Percentiles rank a stretch among this genome's conserved stretches.
These are phyloP conservation scores for Trifolium pratense DNA, from an alignment of 306 rosid species.

Conservation along the genomic window DNA sequence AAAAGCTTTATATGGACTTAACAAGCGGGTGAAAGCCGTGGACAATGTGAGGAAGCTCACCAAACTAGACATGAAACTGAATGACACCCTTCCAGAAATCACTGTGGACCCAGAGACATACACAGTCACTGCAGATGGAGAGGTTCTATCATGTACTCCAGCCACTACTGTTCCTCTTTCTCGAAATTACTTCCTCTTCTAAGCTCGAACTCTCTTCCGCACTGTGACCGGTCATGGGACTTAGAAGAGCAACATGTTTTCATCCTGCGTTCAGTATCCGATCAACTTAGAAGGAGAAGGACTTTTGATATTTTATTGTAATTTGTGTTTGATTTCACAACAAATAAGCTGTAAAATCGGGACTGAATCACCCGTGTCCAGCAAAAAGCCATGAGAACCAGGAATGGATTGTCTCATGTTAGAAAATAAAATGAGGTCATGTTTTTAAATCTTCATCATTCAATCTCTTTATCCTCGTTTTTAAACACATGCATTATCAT, in stretches of 20 bases:
- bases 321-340: neutral
- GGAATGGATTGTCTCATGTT: neutral
- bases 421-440: neutral
- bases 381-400: neutral
- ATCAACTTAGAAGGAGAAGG: neutral
- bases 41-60: slow-evolving; percentile 67
- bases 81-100: slow-evolving; percentile 77
- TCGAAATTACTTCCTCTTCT: slow-evolving; percentile 83
- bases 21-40: slow-evolving; percentile 75
- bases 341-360: neutral
- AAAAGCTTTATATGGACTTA: slow-evolving; percentile 66
- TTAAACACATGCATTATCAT: neutral
- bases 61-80: slow-evolving; percentile 90
- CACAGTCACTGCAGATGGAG: slow-evolving; percentile 74
- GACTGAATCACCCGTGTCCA: neutral
- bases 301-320: neutral
- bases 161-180: slow-evolving; percentile 79
- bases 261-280: neutral
- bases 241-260: neutral
- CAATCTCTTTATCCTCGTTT: neutral
- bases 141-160: slow-evolving; percentile 70
- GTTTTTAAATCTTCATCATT: neutral
- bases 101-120: slow-evolving; percentile 87
- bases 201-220: slow-evolving; percentile 4
- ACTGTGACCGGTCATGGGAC: slow-evolving; percentile 18